Percentiles rank a stretch among this genome's conserved stretches.
Evolutionary conservation across 495 filamentous ascomycete species (phyloP).

Genomic region (Hyaloscypha bicolor): DNA sequence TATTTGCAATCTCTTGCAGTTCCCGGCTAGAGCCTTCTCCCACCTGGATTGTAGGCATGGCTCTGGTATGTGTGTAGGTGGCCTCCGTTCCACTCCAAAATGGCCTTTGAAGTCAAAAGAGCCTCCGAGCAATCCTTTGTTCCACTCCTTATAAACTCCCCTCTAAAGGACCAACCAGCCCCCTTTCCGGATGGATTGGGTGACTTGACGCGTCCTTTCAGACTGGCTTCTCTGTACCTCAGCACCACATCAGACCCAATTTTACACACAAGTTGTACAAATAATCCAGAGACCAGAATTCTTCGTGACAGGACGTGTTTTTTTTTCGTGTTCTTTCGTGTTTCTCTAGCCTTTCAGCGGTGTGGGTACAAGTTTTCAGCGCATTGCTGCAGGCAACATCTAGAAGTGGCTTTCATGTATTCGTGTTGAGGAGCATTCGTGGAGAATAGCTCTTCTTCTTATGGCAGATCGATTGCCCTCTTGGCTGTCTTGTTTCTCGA

Average conservation of each 20-base stretch:
- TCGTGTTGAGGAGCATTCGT: not conserved
- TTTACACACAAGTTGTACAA: not conserved
- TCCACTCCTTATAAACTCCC: not conserved
- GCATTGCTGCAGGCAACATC: not conserved
- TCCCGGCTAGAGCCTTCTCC: conserved; percentile 48
- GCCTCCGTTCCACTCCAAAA: not conserved
- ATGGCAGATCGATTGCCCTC: not conserved
- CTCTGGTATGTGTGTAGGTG: conserved; percentile 7
- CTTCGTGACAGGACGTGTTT: not conserved
- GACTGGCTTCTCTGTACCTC: not conserved
- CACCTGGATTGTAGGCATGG: conserved; percentile 59
- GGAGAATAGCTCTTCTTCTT: not conserved
- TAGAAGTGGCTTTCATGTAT: not conserved
- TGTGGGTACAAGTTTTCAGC: not conserved
- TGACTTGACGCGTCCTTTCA: not conserved
- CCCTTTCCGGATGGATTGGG: not conserved
- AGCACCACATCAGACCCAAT: not conserved
- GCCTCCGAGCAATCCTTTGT: not conserved
- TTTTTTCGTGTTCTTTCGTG: conserved; percentile 1
- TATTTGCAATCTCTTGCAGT: conserved; percentile 63
- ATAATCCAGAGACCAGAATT: not conserved
- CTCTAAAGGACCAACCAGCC: not conserved
- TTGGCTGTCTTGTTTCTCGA: not conserved
- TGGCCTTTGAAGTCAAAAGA: not conserved
- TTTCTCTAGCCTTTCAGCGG: not conserved